phyloP scores from a whole-genome alignment of 202 grass and related monocot species.

The Dendrocalamus latiflorus region DNA sequence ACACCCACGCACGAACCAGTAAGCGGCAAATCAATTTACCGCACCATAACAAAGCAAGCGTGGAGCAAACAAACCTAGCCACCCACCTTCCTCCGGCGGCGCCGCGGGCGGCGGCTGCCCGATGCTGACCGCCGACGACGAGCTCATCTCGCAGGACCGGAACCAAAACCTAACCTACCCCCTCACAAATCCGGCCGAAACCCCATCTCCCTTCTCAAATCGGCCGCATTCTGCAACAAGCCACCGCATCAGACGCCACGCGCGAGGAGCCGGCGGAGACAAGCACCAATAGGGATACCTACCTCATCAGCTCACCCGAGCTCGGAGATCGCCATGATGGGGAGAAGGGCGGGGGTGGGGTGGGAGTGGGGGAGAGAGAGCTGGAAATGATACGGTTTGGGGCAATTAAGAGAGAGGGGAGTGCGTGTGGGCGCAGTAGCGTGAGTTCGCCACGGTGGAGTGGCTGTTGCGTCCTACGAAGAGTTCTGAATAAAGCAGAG shows the following conservation, averaged over 20 bases:
- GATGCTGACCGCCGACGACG: constrained; percentile 64
- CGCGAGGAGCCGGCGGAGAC: neutral
- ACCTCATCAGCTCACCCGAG: constrained; percentile 47
- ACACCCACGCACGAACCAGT: neutral
- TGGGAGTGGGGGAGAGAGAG: constrained; percentile 3
- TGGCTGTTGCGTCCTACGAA: neutral
- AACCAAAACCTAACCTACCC: constrained; percentile 23
- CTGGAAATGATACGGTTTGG: too few relatives aligned
- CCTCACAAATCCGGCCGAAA: constrained; percentile 33
- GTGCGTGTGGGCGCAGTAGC: neutral
- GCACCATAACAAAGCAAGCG: neutral
- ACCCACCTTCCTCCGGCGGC: constrained; percentile 70
- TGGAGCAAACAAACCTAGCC: neutral
- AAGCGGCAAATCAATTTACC: neutral
- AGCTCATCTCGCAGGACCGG: constrained; percentile 56
- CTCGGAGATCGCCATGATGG: too few relatives aligned
- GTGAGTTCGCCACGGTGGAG: too few relatives aligned
- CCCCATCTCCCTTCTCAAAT: constrained; percentile 46
- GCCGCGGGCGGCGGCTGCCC: constrained; percentile 46
- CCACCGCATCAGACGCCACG: neutral
- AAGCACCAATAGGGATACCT: neutral
- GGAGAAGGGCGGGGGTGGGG: too few relatives aligned
- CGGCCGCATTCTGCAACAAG: constrained; percentile 61
- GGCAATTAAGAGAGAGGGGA: too few relatives aligned
- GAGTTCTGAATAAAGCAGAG: constrained; percentile 26